Evolutionary conservation across 371 early-diverging fungal species (phyloP), one percentile per base, ranked within the genome.

Genomic region (Mucor indicus): DNA sequence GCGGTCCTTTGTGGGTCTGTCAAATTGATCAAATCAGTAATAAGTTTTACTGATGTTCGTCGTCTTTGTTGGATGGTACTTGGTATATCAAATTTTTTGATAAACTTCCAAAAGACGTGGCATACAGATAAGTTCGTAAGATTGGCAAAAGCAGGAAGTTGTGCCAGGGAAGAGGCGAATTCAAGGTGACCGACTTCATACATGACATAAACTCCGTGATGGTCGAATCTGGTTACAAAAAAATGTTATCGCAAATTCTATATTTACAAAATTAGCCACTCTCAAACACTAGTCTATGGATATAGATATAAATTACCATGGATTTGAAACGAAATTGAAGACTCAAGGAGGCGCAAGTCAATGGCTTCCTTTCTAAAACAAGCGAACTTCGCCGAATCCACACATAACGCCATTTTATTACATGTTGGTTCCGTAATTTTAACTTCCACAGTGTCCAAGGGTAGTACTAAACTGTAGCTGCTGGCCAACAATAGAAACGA

Each of bases 341-440:
- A 55, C 48, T 55, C 48, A 32, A 55, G 48, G 24, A 48, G 48
- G 42, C 44, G 55, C 42, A 31, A 55, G 39, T 48, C 55, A 43
- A 48, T 55, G 41, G 38, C 55, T 48, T 55, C 48, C 38, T 55
- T 55, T 48, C 48, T 55, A 48, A 55, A 55, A 43, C 55, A 55
- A 55, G 55, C 44, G 48, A 55, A 25, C 48, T 30, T 55, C 47
- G 42, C 48, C 55, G 48, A 55, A 44, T 48, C 55, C 40, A 55
- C 38, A 55, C 55, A 48, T 55, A 55, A 55, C 40, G 43, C 55
- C 41, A 48, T 48, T 42, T 55, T 52, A 38, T 44, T 52, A 44
- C 52, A 52, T 38, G 52, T 52, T 31, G 45, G 52, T 24, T n/a
- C n/a, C n/a, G n/a, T n/a, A n/a, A n/a, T 52, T 41, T 41, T 50